A percentile compares a stretch with the other conserved stretches of the same genome.
phyloP scores from a whole-genome alignment of 306 rosid genomes.

The Parietaria judaica region DNA sequence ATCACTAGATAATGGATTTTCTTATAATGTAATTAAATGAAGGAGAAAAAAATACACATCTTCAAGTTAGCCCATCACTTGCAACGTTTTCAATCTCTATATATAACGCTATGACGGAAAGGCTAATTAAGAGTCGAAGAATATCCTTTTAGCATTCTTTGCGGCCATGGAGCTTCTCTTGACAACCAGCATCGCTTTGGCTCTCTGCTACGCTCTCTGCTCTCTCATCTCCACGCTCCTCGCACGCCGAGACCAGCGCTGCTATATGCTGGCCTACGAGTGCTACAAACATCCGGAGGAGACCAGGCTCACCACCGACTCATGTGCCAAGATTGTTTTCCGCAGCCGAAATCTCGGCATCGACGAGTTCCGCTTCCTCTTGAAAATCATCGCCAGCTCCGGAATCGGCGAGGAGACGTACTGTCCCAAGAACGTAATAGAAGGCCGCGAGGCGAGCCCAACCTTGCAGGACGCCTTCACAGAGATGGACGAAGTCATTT shows the following conservation, averaged over 20 bases:
- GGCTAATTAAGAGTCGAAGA: no score
- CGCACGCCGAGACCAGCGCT: slow-evolving; percentile 28
- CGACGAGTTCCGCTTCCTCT: slow-evolving; percentile 53
- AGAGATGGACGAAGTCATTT: slow-evolving; percentile 68
- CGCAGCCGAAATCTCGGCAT: slow-evolving; percentile 53
- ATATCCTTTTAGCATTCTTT: slow-evolving; percentile 3
- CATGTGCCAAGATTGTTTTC: slow-evolving; percentile 33
- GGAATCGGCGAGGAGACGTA: slow-evolving; percentile 74
- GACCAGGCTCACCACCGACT: slow-evolving; percentile 35
- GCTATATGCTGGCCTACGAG: slow-evolving; percentile 72
- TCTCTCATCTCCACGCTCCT: neutral
- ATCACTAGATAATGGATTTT: no score
- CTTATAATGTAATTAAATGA: no score
- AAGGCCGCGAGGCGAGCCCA: slow-evolving; percentile 40
- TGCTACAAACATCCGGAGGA: slow-evolving; percentile 57
- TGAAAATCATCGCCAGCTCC: slow-evolving; percentile 58
- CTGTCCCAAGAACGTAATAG: slow-evolving; percentile 54
- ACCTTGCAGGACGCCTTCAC: slow-evolving; percentile 28
- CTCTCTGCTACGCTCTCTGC: neutral
- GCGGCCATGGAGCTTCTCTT: slow-evolving; percentile 13
- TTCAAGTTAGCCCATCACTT: no score
- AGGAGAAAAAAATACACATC: no score
- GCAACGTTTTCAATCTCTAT: no score
- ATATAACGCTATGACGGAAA: no score
- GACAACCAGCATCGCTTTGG: slow-evolving; percentile 16